Percentiles rank a stretch among this genome's conserved stretches.
Conservation (phyloP, 163 green algal genomes). For the Botryococcus braunii region DNA sequence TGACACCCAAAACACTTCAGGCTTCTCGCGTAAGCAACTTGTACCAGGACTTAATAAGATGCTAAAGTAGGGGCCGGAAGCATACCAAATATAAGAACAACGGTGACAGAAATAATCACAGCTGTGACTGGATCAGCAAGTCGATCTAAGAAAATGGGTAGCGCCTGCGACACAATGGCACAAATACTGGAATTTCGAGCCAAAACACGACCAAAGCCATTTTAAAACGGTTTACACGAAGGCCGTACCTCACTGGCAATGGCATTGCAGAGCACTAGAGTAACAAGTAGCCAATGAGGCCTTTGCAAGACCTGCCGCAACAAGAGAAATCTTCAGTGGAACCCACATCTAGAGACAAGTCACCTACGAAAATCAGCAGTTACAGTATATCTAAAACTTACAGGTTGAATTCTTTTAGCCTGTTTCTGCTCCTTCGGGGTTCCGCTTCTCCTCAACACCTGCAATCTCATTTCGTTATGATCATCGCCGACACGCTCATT, state of each 20-base stretch:
- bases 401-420: constrained; percentile 32
- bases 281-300: constrained; percentile 79
- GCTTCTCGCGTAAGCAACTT: too few relatives aligned
- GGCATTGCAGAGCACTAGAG: constrained; percentile 87
- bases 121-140: constrained; percentile 72
- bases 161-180: constrained; percentile 40
- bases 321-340: background rate
- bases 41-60: too few relatives aligned
- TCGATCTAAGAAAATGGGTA: constrained; percentile 84
- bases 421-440: constrained; percentile 43
- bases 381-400: constrained; percentile 4
- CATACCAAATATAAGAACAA: constrained; percentile 23
- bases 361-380: background rate
- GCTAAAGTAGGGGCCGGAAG: too few relatives aligned
- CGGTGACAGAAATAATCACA: constrained; percentile 44
- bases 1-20: too few relatives aligned
- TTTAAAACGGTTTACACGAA: background rate
- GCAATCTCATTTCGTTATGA: constrained; percentile 3
- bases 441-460: constrained; percentile 62
- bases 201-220: constrained; percentile 14
- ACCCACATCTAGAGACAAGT: background rate
- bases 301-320: constrained; percentile 43
- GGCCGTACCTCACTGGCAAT: constrained; percentile 52
- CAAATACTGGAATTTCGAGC: background rate
- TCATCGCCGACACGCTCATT: constrained; percentile 3